Evolutionary conservation across 345 rosid genomes (phyloP).

Genomic region (Salix exigua): DNA sequence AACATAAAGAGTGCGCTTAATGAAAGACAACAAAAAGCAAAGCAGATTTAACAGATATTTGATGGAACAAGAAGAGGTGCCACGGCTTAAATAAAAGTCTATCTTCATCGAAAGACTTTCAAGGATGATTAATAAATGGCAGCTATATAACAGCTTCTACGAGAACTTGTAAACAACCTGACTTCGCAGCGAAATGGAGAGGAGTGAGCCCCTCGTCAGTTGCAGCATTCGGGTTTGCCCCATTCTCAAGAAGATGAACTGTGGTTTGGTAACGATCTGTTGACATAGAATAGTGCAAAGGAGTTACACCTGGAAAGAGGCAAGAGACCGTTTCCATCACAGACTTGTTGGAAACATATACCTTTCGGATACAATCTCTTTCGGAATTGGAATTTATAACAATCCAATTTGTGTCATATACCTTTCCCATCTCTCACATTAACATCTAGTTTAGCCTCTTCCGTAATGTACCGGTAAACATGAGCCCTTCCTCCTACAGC

Average conservation of each 20-base stretch:
- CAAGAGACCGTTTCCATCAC: not conserved
- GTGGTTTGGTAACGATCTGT: not conserved
- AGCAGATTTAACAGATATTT: no score
- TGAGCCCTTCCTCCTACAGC: slow-evolving; percentile 4
- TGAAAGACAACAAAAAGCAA: no score
- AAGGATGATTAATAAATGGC: no score
- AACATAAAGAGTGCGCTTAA: not conserved
- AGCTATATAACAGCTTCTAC: no score
- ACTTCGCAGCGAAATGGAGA: slow-evolving; percentile 13
- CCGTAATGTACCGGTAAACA: slow-evolving; percentile 15
- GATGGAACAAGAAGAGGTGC: no score
- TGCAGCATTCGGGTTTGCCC: slow-evolving; percentile 23
- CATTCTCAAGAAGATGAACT: slow-evolving; percentile 22
- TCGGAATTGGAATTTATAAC: no score
- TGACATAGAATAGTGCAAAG: slow-evolving; percentile 15
- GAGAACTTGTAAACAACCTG: not conserved
- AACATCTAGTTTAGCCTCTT: slow-evolving; percentile 9
- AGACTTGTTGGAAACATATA: not conserved
- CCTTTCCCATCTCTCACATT: slow-evolving; percentile 7
- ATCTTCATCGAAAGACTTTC: no score
- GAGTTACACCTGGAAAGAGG: slow-evolving; percentile 16
- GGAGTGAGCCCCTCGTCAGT: not conserved
- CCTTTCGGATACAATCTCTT: no score
- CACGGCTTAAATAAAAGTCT: no score
- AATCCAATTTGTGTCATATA: not conserved